Conservation (phyloP, 495 filamentous ascomycete genomes). For the Neurospora sp. region DNA sequence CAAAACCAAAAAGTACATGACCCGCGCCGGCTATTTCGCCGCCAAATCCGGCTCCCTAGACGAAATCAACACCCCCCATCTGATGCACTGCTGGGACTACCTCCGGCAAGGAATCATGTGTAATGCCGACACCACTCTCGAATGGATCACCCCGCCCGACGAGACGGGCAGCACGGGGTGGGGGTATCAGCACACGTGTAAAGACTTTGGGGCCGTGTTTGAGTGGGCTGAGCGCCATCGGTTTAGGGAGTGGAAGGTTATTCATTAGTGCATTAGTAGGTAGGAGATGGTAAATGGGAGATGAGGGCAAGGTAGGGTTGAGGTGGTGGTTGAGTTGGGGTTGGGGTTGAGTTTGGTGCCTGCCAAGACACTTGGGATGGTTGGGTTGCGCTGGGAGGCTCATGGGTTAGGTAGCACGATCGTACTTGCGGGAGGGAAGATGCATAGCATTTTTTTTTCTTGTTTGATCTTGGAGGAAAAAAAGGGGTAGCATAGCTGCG, state of each 20-base stretch:
- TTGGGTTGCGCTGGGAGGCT: not conserved
- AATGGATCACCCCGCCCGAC: constrained; percentile 1
- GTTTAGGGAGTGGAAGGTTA: not conserved
- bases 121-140: constrained; percentile 6
- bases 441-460: not conserved
- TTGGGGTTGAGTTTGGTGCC: not conserved
- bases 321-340: no score
- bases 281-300: not conserved
- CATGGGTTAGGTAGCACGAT: not conserved
- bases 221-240: not conserved
- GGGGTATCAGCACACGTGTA: not conserved
- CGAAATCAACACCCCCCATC: constrained; percentile 6
- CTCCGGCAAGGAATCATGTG: constrained; percentile 13
- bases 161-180: not conserved
- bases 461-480: not conserved
- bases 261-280: not conserved
- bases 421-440: not conserved
- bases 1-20: no score
- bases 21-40: constrained; percentile 1
- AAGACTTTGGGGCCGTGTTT: not conserved
- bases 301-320: no score
- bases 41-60: constrained; percentile 1
- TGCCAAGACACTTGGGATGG: not conserved
- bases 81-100: constrained; percentile 13
- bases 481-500: no score